Conservation (phyloP, 2,329 filamentous ascomycete species). For the Arthrobotrys pseudoclavata region DNA sequence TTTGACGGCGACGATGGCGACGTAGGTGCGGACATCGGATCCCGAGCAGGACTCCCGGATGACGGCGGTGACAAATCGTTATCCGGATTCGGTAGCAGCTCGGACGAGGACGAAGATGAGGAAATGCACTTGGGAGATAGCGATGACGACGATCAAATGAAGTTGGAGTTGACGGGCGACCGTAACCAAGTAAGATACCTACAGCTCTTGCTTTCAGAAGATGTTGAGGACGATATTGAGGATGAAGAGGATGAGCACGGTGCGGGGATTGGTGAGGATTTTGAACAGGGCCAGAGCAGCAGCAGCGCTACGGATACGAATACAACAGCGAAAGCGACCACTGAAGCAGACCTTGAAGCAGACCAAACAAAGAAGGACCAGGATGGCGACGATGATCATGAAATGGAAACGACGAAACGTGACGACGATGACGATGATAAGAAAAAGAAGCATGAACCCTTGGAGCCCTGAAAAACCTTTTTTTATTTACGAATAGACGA, state of each 20-base stretch:
- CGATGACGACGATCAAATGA: slow-evolving; percentile 69
- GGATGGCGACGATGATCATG: slow-evolving; percentile 61
- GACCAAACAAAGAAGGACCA: slow-evolving; percentile 48
- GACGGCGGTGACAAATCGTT: slow-evolving; percentile 76
- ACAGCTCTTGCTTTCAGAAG: slow-evolving; percentile 60
- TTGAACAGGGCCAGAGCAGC: slow-evolving; percentile 60
- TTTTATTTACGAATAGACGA: slow-evolving; percentile 45
- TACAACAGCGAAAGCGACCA: slow-evolving; percentile 35
- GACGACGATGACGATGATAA: slow-evolving; percentile 48
- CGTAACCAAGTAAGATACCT: slow-evolving; percentile 64
- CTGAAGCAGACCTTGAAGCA: slow-evolving; percentile 40
- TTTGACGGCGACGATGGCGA: slow-evolving; percentile 72
- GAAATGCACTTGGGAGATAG: slow-evolving; percentile 89
- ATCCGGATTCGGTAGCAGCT: slow-evolving; percentile 93
- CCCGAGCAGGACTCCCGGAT: slow-evolving; percentile 40
- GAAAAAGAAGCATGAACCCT: slow-evolving; percentile 58
- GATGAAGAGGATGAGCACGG: slow-evolving; percentile 63
- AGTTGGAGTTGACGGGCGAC: slow-evolving; percentile 62
- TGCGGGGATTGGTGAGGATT: slow-evolving; percentile 58
- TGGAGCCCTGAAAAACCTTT: slow-evolving; percentile 54
- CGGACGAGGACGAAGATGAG: slow-evolving; percentile 84
- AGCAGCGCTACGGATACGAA: slow-evolving; percentile 49
- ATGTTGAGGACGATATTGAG: slow-evolving; percentile 64
- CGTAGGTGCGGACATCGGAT: slow-evolving; percentile 66
- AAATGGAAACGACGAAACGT: slow-evolving; percentile 60